phyloP scores from a whole-genome alignment of 371 early-diverging fungal genomes.

The Rhizopus microsporus region DNA sequence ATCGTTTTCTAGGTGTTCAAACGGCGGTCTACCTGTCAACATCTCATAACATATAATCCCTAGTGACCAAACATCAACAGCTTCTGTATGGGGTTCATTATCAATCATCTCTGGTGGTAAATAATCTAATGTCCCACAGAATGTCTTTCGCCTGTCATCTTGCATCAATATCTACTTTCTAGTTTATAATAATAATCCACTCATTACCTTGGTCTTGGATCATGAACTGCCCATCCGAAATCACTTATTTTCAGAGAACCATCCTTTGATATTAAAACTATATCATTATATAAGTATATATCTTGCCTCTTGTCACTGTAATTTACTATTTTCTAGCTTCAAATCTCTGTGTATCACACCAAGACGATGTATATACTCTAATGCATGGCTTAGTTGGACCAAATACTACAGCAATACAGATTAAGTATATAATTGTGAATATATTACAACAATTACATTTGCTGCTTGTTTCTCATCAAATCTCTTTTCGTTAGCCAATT shows the following conservation, averaged over 20 bases:
- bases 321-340: slow-evolving; percentile 77
- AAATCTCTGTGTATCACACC: slow-evolving; percentile 76
- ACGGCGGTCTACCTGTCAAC: slow-evolving; percentile 92
- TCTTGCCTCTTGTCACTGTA: not conserved
- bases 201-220: slow-evolving; percentile 74
- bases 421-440: not conserved
- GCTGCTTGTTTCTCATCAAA: slow-evolving; percentile 83
- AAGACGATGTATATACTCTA: slow-evolving; percentile 62
- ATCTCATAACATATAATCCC: slow-evolving; percentile 97
- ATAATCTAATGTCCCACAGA: slow-evolving; percentile 98
- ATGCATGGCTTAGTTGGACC: slow-evolving; percentile 83
- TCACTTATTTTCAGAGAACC: slow-evolving; percentile 95
- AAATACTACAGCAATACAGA: slow-evolving; percentile 67
- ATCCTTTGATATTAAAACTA: slow-evolving; percentile 68
- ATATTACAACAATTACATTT: slow-evolving; percentile 49
- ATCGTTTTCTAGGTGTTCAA: slow-evolving; percentile 70
- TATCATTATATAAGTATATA: not conserved
- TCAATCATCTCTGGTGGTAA: slow-evolving; percentile 93
- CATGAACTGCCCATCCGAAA: slow-evolving; percentile 99
- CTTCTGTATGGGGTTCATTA: slow-evolving; percentile 74
- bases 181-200: not conserved
- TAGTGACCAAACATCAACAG: slow-evolving; percentile 96
- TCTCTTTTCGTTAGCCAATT: slow-evolving; percentile 61
- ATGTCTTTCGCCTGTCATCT: slow-evolving; percentile 67
- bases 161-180: too few relatives aligned